Base-by-base conservation (phyloP, 2,329 filamentous ascomycete species). In the Fusarium albidum region DNA sequence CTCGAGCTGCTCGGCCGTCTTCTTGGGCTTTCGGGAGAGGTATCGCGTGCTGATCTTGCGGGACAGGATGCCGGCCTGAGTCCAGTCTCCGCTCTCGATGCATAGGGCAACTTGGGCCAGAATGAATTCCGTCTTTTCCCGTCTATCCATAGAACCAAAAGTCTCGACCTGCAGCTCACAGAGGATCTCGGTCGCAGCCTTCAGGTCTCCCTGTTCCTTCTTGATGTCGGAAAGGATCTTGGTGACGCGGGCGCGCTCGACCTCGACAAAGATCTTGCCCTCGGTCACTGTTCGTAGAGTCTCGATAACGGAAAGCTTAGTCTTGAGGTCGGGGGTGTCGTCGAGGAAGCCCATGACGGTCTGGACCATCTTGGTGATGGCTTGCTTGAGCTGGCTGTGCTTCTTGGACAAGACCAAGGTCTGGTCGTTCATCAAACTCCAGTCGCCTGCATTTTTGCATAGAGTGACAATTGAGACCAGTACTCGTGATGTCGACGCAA, bases 211-310 rank as follows among this genome's bases (percentile, higher is more conserved):
- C 77, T 98, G 92, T 62, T 90, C 79, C 78, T 96, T 97, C 83
- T 98, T 98, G 82, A 99, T 98, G 75, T 97, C 87, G 44, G 95
- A 98, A 11, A 99, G 83, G 63, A 96, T 96, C 72, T 89, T 92
- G 68, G 95, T 99, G 55, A 99, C 89, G 65, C 95, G 90, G 61
- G 95, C 95, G 65, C 95, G 88, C 82, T 99, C 95, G 46, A 99
- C 95, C 80, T 99, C 95, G 68, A 99, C 94, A 69, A 99, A 99
- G 73, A 99, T 99, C 89, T 99, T 99, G 77, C 95, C 95, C 77
- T 99, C 95, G 9, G 95, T 99, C 41, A 99, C 94, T 34, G 94
- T 98, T 67, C 95, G 87, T 69, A 99, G 77, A 2, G 94, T 96
- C 77, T 99, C 94, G 69, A 99, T 99, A 54, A 96, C 87, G 17